Base-by-base conservation (phyloP, 1,284 basidiomycete genomes). In the Ustilago esculenta region DNA sequence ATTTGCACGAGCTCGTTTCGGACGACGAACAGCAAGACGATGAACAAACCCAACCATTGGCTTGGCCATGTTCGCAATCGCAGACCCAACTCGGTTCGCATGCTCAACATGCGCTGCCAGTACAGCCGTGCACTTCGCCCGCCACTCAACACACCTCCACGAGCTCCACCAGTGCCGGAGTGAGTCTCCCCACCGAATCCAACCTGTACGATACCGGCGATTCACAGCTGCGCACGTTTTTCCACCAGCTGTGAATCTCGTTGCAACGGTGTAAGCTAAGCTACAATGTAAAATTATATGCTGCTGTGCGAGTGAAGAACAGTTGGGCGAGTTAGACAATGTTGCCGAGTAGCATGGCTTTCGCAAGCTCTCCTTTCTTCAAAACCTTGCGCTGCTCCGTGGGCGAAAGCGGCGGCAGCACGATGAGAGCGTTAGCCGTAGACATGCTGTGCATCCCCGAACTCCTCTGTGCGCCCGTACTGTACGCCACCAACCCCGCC, bases 401-500 rank as follows among this genome's bases (percentile, higher is more conserved):
- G n/a, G n/a, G n/a, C n/a, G n/a, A 7, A 3, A 52, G 45, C 3
- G 73, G 44, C 1, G 77, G 77, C 2, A 79, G 41, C 9, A 70
- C 75, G 6, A 79, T 54, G 29, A 79, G 65, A 0, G 63, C 76
- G 50, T 79, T 79, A 5, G 77, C 75, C 5, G 60, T 69, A 4
- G 72, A 61, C 77, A 79, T 78, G 21, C 72, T 75, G 44, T 77
- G 75, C 77, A 79, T 78, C 0, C 76, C 77, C 56, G 61, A 68
- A 41, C 74, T 76, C 17, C 76, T 48, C 53, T 78, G 75, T 8
- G 14, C 50, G 1, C 73, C 76, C 0, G 76, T 78, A 37, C 57
- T 92, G 67, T 85, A 86, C 1, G 91, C 92, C 48, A 85, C 85
- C 50, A 92, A 83, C 3, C 82, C 67, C 0, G 72, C 70, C 9